Percentiles rank a stretch among this genome's conserved stretches.
Evolutionary conservation across 2,329 filamentous ascomycete genomes (phyloP).

Genomic region (Venturia pyrina): DNA sequence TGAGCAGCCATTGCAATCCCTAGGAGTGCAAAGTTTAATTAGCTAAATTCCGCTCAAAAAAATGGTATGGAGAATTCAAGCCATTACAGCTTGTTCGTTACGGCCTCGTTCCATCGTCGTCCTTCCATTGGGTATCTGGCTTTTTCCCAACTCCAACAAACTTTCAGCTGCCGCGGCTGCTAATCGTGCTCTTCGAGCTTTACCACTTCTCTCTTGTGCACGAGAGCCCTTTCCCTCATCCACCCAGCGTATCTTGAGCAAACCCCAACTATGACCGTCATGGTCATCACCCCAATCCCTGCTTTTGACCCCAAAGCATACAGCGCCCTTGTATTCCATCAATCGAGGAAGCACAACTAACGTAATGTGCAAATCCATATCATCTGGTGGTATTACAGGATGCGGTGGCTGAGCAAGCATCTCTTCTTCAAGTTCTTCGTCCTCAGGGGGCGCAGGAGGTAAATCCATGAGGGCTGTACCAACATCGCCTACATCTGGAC

Average conservation of each 20-base stretch:
- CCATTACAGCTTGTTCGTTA: not conserved
- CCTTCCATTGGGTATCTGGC: not conserved
- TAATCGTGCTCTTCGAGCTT: constrained; percentile 40
- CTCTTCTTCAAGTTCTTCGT: constrained; percentile 26
- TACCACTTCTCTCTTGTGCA: constrained; percentile 35
- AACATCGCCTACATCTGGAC: constrained; percentile 68
- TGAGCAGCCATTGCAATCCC: too few relatives aligned
- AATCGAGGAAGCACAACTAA: constrained; percentile 73
- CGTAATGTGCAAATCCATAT: constrained; percentile 79
- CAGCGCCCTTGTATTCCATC: constrained; percentile 63
- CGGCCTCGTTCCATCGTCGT: not conserved
- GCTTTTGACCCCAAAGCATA: constrained; percentile 72
- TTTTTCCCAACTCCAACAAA: not conserved
- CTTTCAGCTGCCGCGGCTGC: constrained; percentile 20
- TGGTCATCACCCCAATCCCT: constrained; percentile 68
- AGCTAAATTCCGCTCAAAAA: too few relatives aligned
- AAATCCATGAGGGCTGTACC: constrained; percentile 52
- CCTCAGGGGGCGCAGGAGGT: constrained; percentile 29
- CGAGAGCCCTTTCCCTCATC: constrained; percentile 51
- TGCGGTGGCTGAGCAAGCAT: constrained; percentile 30
- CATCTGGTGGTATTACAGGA: constrained; percentile 53
- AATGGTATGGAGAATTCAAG: too few relatives aligned
- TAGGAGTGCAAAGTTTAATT: too few relatives aligned
- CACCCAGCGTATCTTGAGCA: constrained; percentile 75
- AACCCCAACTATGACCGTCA: constrained; percentile 82